Evolutionary conservation across 1,139 yeast species (phyloP), one percentile per base, ranked within the genome.

Genomic region (Candida labiduridarum): DNA sequence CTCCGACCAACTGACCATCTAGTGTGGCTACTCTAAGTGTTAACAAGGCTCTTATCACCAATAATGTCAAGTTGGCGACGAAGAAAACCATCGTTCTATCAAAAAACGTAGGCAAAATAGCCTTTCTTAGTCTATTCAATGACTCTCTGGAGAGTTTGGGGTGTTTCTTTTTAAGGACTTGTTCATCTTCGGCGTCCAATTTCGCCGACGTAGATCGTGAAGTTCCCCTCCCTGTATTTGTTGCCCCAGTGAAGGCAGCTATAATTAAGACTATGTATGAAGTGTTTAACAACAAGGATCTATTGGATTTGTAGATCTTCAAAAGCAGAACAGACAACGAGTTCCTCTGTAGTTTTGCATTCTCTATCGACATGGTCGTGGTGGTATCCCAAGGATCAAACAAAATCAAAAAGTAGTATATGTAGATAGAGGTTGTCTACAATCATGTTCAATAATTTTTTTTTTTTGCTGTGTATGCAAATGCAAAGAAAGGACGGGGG

Each of bases 1-100:
- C 84, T 0, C 96, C 91, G 4, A 92, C 97, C 49, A 92, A 73
- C 61, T 78, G 76, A 59, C 98, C 97, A 66, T 92, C 98, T 53
- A 92, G 75, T 15, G 87, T 83, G 3, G 97, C 97, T 19, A 91
- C 95, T 61, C 85, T 84, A 47, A 92, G 77, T 1, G 97, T 87
- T 38, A 92, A 71, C 38, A 86, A 67, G 0, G 97, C 95, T 57
- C 96, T 78, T 4, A 80, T 59, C 2, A 89, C 80, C 47, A 91
- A 73, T 25, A 90, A 73, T 0, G 75, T 66, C 7, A 91, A 67
- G 65, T 92, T 96, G 0, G 82, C 60, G 0, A 69, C 57, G 44
- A 90, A 77, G 56, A 69, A 66, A 47, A 72, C 66, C 47, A 80
- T 67, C 3, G 76, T 68, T 10, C 66, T 59, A 56, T 72, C 70